Evolutionary conservation across 108 stramenopile genomes (phyloP).

Genomic region (Nitzschia sp.): DNA sequence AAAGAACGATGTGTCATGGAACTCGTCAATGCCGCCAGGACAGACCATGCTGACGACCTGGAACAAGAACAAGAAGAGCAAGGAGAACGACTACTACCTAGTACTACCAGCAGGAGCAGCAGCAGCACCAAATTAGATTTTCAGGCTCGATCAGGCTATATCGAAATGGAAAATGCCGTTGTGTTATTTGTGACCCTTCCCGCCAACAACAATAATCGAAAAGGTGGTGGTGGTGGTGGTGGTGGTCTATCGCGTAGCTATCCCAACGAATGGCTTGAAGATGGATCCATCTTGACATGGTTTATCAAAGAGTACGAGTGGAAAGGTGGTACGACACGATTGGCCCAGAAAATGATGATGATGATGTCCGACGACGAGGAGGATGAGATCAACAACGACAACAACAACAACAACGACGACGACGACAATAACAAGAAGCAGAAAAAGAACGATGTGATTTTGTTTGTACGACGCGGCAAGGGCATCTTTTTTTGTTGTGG

Average conservation of each 20-base stretch:
- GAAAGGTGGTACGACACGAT: slow-evolving; percentile 21
- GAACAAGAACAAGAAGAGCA: background rate
- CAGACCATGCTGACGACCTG: background rate
- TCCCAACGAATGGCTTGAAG: slow-evolving; percentile 43
- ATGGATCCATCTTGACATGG: slow-evolving; percentile 39
- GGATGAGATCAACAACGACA: background rate
- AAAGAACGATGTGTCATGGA: slow-evolving; percentile 30
- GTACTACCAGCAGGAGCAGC: background rate
- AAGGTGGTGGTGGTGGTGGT: background rate
- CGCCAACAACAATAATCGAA: background rate
- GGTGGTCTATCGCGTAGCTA: slow-evolving; percentile 23
- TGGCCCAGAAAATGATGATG: slow-evolving; percentile 16
- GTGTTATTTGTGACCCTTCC: slow-evolving; percentile 43
- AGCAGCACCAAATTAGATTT: slow-evolving; percentile 26
- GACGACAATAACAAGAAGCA: no score
- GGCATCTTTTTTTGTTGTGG: slow-evolving; percentile 40
- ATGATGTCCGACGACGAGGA: background rate
- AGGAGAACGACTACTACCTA: background rate
- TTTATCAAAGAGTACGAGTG: slow-evolving; percentile 35
- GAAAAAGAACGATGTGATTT: no score
- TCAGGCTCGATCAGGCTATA: slow-evolving; percentile 30
- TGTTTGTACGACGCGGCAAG: slow-evolving; percentile 31
- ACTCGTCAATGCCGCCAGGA: slow-evolving; percentile 8
- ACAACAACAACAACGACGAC: no score
- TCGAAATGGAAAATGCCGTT: slow-evolving; percentile 29